Evolutionary conservation across 2,329 filamentous ascomycete species (phyloP).

Genomic region (Thelonectria olida): DNA sequence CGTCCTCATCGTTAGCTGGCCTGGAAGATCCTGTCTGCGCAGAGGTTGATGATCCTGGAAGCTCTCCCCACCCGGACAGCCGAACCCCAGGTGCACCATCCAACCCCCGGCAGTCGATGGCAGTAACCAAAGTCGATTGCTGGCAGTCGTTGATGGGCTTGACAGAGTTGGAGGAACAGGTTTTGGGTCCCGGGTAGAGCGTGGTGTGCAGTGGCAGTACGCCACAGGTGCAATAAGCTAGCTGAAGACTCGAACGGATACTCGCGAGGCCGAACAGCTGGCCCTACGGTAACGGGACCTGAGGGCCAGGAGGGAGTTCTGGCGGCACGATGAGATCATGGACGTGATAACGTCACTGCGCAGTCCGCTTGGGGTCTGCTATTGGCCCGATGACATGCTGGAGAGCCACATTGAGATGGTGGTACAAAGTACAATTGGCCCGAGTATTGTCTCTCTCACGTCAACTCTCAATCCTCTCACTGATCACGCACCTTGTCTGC

Average conservation of each 20-base stretch:
- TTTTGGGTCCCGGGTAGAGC: background rate
- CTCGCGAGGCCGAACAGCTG: background rate
- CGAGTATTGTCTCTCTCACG: conserved; percentile 2
- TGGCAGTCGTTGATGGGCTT: background rate
- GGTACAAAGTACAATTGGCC: conserved; percentile 4
- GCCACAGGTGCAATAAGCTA: conserved; percentile 2
- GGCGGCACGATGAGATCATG: conserved; percentile 22
- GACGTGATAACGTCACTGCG: conserved; percentile 20
- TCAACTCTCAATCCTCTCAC: background rate
- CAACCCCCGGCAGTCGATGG: conserved; percentile 8
- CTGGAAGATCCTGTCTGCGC: conserved; percentile 17
- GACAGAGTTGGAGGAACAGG: conserved; percentile 1
- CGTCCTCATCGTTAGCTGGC: conserved; percentile 17
- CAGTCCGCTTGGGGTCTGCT: conserved; percentile 1
- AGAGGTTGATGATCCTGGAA: conserved; percentile 17
- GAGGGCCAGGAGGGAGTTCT: background rate
- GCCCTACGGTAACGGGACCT: background rate
- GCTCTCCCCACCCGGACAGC: conserved; percentile 13
- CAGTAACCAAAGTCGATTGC: conserved; percentile 15
- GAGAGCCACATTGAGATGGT: conserved; percentile 3
- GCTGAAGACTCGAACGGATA: background rate
- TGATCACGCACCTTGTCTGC: conserved; percentile 5
- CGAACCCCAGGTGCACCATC: conserved; percentile 14
- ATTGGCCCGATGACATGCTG: conserved; percentile 18
- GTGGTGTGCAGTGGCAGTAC: background rate